These are phyloP conservation scores for Phaeosphaeria sp. DNA, from an alignment of 2,329 filamentous ascomycete species.

Conservation along the genomic window DNA sequence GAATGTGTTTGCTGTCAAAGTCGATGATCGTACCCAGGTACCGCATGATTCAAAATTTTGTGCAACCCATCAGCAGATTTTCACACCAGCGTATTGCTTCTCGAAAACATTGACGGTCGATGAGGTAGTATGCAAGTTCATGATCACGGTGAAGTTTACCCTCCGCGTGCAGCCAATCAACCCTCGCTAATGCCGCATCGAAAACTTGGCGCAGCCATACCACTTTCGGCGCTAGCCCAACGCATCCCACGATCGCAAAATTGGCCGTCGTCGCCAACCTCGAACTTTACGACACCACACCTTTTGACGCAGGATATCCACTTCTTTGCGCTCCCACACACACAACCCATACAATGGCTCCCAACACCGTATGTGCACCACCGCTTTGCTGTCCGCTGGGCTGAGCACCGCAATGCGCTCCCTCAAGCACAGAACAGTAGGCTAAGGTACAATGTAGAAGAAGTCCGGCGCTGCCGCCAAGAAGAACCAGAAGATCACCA, in stretches of 20 bases:
- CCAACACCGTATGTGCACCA: slow-evolving; percentile 88
- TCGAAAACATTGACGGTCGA: no score
- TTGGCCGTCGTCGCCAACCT: slow-evolving; percentile 9
- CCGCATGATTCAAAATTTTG: no score
- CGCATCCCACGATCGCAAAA: slow-evolving; percentile 28
- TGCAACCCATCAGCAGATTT: no score
- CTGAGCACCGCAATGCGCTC: slow-evolving; percentile 21
- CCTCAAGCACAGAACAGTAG: slow-evolving; percentile 75
- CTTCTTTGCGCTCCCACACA: slow-evolving; percentile 74
- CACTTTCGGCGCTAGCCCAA: slow-evolving; percentile 9
- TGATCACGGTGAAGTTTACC: background rate
- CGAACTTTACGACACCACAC: slow-evolving; percentile 15
- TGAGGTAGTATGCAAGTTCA: no score
- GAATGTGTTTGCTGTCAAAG: no score
- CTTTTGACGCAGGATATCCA: slow-evolving; percentile 81
- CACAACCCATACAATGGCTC: slow-evolving; percentile 76
- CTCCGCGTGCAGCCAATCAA: background rate
- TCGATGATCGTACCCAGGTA: no score
- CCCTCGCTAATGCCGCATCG: background rate
- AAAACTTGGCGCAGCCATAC: slow-evolving; percentile 9
- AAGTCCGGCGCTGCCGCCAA: slow-evolving; percentile 56
- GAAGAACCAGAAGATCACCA: slow-evolving; percentile 75
- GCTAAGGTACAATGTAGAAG: slow-evolving; percentile 78
- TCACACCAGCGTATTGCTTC: no score
- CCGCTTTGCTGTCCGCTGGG: slow-evolving; percentile 90